Conservation (phyloP, 2,329 filamentous ascomycete genomes). For the Botrytis fabae region DNA sequence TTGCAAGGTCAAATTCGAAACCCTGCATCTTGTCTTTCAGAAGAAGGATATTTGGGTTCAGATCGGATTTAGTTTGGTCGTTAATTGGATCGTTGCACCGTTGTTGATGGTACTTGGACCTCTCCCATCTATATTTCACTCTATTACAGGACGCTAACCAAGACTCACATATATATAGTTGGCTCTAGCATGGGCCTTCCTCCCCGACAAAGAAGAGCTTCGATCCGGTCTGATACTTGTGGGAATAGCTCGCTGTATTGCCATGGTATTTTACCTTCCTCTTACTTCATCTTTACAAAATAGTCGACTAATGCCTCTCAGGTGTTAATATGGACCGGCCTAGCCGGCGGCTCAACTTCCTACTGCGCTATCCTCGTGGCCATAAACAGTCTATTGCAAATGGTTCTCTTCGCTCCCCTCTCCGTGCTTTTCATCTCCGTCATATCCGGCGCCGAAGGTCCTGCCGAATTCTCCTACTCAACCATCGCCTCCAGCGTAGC, state of each 20-base stretch:
- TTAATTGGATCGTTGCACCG: constrained; percentile 84
- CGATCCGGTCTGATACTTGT: constrained; percentile 76
- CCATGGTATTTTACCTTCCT: constrained; percentile 60
- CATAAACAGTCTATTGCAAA: constrained; percentile 73
- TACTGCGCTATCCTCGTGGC: constrained; percentile 83
- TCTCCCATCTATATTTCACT: not conserved
- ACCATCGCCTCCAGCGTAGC: constrained; percentile 77
- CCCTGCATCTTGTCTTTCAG: constrained; percentile 65
- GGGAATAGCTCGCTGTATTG: constrained; percentile 81
- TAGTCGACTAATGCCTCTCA: constrained; percentile 16
- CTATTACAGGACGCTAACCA: not conserved
- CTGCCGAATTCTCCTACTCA: constrained; percentile 55
- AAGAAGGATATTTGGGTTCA: constrained; percentile 71
- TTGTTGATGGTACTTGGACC: constrained; percentile 65
- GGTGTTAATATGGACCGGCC: constrained; percentile 70
- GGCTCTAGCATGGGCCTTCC: constrained; percentile 64
- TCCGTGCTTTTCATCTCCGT: constrained; percentile 66
- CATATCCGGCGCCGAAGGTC: constrained; percentile 55
- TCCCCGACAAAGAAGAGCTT: constrained; percentile 58
- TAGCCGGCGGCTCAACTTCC: constrained; percentile 74
- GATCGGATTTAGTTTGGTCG: constrained; percentile 70
- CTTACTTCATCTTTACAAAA: not conserved
- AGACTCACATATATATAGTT: constrained; percentile 44
- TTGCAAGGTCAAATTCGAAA: constrained; percentile 81
- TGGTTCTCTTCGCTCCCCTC: constrained; percentile 70